Base-by-base conservation (phyloP, 148 eudicot species). In the Chenopodium suecicum region DNA sequence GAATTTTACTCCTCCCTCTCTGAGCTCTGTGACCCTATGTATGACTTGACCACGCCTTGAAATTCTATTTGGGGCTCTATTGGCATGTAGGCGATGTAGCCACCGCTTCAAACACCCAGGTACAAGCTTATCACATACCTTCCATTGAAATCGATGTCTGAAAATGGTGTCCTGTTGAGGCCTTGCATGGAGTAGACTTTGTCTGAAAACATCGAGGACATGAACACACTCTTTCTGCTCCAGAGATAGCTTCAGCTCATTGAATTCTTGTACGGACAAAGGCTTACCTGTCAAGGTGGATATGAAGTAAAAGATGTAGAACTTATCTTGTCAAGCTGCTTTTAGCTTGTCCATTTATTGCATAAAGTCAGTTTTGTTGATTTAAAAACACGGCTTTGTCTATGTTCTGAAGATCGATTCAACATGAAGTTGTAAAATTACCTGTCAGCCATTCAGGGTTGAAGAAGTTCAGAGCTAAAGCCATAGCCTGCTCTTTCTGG, bases 391-490 rank as follows among this genome's bases (percentile, higher is more conserved):
- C 37, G 37, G 37, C n/a, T 58, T 58, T 58, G 3, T 58, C 20
- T 12, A 58, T 58, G 63, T 58, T 58, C 63, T 58, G 63, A 58
- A 50, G 13, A 50, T 50, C 56, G 2, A 50, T 9, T 58, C 70
- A 67, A 79, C 17, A 10, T 4, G 20, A 19, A 70, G 16, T 17
- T 6, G 17, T 5, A 25, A 4, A 3, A 46, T 4, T 72, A 80
- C 83, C 94, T 1, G 92, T 91, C 2, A 92, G 89, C 89, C 86
- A 89, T 70, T 91, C 72, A n/a, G 94, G 89, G 56, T 89, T 89
- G 52, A 92, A 91, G 64, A 91, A 88, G 56, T 81, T 86, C 7
- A 92, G 73, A 5, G 90, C 90, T 29, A 92, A 78, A 82, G 54
- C 81, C 2, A 86, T 86, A 37, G 89, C 92, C 2, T 17, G n/a